These are phyloP conservation scores for Paxillus ammoniavirescens DNA, from an alignment of 768 basidiomycete genomes.

Conservation along the genomic window DNA sequence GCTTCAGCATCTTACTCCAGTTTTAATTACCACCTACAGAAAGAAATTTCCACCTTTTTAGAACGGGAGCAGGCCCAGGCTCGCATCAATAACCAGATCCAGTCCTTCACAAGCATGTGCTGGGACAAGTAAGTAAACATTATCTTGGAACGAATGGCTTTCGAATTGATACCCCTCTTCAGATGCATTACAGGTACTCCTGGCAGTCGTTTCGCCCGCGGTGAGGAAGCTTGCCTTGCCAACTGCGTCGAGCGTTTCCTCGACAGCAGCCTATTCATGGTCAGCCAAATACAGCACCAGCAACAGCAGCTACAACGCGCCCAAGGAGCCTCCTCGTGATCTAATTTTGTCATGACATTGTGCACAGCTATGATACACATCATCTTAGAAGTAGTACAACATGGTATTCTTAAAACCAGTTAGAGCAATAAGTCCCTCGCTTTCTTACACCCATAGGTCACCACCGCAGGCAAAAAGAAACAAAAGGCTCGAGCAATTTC, in stretches of 20 bases:
- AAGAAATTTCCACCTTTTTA: slow-evolving; percentile 77
- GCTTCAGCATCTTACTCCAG: neutral
- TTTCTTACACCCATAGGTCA: slow-evolving; percentile 48
- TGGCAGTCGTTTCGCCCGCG: slow-evolving; percentile 71
- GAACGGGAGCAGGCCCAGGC: slow-evolving; percentile 84
- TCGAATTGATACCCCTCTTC: slow-evolving; percentile 12
- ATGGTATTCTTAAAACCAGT: slow-evolving; percentile 4
- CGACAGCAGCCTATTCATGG: slow-evolving; percentile 81
- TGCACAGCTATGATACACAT: neutral
- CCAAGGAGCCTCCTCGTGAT: slow-evolving; percentile 12
- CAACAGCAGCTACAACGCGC: slow-evolving; percentile 52
- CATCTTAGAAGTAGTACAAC: slow-evolving; percentile 2
- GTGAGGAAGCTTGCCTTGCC: slow-evolving; percentile 77
- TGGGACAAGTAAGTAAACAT: slow-evolving; percentile 79
- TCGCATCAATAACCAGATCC: slow-evolving; percentile 63
- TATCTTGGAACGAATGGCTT: neutral
- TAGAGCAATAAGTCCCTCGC: slow-evolving; percentile 25
- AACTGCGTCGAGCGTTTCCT: slow-evolving; percentile 94
- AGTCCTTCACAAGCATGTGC: slow-evolving; percentile 78
- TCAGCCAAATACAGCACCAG: slow-evolving; percentile 56
- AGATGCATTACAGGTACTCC: slow-evolving; percentile 84
- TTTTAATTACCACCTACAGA: slow-evolving; percentile 42
- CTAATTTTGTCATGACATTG: neutral
- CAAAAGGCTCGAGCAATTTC: slow-evolving; percentile 70
- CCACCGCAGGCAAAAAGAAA: slow-evolving; percentile 61